Evolutionary conservation across 805 yeast species (phyloP).

Genomic region (Lipomyces japonicus): DNA sequence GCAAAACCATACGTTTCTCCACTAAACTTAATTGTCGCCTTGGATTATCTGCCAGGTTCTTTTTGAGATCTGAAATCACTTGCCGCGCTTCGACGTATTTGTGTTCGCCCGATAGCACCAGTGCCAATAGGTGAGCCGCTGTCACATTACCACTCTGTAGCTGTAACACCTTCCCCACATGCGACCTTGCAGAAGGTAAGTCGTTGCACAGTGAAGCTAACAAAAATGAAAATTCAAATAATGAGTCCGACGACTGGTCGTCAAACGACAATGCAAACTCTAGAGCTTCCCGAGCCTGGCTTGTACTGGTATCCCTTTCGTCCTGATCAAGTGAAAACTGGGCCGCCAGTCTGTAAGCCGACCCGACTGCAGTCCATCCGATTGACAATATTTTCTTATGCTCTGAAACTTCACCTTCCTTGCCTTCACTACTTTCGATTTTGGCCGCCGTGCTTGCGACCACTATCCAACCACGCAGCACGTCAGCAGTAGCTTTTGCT

Average conservation of each 20-base stretch:
- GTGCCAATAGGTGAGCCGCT: conserved; percentile 21
- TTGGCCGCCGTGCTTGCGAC: background rate
- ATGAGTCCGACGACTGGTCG: conserved; percentile 1
- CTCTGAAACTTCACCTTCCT: background rate
- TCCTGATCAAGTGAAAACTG: conserved; percentile 9
- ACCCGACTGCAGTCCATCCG: conserved; percentile 26
- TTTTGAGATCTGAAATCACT: conserved; percentile 7
- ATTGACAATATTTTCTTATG: background rate
- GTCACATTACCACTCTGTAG: conserved; percentile 16
- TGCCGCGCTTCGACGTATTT: conserved; percentile 12
- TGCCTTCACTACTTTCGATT: background rate
- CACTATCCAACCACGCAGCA: conserved; percentile 18
- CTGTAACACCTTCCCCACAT: conserved; percentile 12
- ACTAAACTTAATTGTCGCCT: conserved; percentile 14
- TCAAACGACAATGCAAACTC: conserved; percentile 9
- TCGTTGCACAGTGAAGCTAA: conserved; percentile 12
- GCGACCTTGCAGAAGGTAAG: conserved; percentile 10
- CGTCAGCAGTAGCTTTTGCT: conserved; percentile 14
- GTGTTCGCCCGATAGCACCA: conserved; percentile 15
- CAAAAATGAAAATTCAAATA: conserved; percentile 19
- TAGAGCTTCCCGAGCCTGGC: conserved; percentile 10
- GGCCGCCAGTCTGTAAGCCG: conserved; percentile 18
- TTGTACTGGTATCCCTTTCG: conserved; percentile 4
- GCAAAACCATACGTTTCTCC: conserved; percentile 21
- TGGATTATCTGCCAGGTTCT: conserved; percentile 5